These are phyloP conservation scores for Boletellus deceptivus DNA, from an alignment of 1,284 basidiomycete genomes.

Conservation along the genomic window DNA sequence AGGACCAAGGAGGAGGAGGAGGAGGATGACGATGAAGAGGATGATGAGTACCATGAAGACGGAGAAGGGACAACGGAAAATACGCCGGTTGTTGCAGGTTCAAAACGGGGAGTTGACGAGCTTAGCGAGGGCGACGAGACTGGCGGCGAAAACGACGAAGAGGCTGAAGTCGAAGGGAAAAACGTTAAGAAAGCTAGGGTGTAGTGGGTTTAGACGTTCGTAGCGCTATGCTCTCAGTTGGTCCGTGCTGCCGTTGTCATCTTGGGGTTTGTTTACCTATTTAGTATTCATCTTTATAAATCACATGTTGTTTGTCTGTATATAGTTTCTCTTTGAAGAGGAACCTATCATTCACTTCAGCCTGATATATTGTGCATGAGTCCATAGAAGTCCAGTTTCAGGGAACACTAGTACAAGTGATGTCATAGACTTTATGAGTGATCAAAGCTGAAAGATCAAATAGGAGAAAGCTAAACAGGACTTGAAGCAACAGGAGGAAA, in stretches of 20 bases:
- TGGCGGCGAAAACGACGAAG: slow-evolving; percentile 15
- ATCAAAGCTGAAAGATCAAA: too few relatives aligned
- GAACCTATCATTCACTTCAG: too few relatives aligned
- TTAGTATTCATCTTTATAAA: too few relatives aligned
- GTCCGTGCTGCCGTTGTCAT: slow-evolving; percentile 1
- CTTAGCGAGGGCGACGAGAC: slow-evolving; percentile 12
- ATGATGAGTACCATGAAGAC: slow-evolving; percentile 20
- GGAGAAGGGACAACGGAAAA: slow-evolving; percentile 13
- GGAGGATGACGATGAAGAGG: slow-evolving; percentile 21
- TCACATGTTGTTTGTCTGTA: too few relatives aligned
- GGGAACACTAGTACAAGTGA: too few relatives aligned
- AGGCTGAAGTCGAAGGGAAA: slow-evolving; percentile 5
- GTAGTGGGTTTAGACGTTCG: slow-evolving; percentile 2
- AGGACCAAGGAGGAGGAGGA: slow-evolving; percentile 4
- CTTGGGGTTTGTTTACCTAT: neutral
- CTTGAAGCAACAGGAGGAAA: too few relatives aligned
- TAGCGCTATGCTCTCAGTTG: neutral
- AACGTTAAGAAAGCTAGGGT: slow-evolving; percentile 27
- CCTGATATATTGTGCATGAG: too few relatives aligned
- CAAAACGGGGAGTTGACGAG: slow-evolving; percentile 28
- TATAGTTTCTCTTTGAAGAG: too few relatives aligned
- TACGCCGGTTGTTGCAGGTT: slow-evolving; percentile 9
- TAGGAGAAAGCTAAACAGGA: neutral
- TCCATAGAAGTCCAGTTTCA: too few relatives aligned
- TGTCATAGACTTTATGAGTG: too few relatives aligned